Base-by-base conservation (phyloP, 345 rosid species). In the Populus deltoides region DNA sequence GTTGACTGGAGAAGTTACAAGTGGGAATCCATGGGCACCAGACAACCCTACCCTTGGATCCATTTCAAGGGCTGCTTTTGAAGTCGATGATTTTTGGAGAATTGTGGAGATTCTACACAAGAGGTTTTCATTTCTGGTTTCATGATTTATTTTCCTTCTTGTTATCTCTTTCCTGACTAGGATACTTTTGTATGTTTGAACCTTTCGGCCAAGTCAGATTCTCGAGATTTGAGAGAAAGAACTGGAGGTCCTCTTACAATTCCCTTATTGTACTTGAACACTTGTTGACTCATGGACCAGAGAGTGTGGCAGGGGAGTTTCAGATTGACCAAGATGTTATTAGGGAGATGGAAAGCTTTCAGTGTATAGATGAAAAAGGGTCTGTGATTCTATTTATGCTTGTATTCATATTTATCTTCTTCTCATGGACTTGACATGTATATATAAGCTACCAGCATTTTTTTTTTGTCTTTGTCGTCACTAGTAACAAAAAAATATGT, bases 211-310 rank as follows among this genome's bases (percentile, higher is more conserved):
- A 6, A 67, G 72, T 72, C 83, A 93, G 99, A 83, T 91, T 93
- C 81, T 81, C 76, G 74, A 81, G 81, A 57, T 95, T 92, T 70
- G 98, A 95, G 25, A 91, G 85, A 57, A 95, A 84, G 83, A 89
- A 78, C 43, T 95, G 99, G 99, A 90, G 97, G 77, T 85, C 78
- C 27, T 87, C 93, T 72, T 91, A 93, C 83, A 90, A 92, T 82
- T 88, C 93, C 39, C 86, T 92, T 70, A 83, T 89, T 76, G 87
- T 95, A 31, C 89, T 95, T 71, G 98, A 95, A 41, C 96, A 84
- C 81, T 83, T 93, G 80, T 77, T 95, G 84, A 95, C 97, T 83
- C 99, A 93, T 71, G 99, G 99, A 79, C 99, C 98, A 1, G 99
- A 91, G 69, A 95, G 99, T 66, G 91, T 88, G 15, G 88, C 92